Base-by-base conservation (phyloP, 331 rosid species). In the Prunus yedoensis region DNA sequence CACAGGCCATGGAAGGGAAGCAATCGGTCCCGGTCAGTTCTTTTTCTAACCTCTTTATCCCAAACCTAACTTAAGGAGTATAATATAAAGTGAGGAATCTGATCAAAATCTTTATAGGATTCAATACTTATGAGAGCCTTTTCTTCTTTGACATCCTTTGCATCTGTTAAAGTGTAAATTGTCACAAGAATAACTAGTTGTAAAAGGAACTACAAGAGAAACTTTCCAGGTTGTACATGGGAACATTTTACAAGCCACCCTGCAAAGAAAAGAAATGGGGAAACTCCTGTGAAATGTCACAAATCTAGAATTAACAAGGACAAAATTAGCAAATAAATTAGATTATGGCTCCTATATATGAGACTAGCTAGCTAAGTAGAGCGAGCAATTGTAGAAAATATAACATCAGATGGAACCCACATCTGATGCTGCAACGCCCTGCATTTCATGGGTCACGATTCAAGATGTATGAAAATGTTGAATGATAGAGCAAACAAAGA, bases 61-160 rank as follows among this genome's bases (percentile, higher is more conserved):
- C 85, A 35, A 83, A 74, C 83, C 80, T 53, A 66, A 79, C n/a
- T 64, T 20, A 53, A 75, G 82, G 77, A 82, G 85, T 78, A 56
- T 54, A 71, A 58, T 77, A 77, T 84, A 69, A 66, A 62, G 45
- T 30, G 60, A 68, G 71, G 20, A 77, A 67, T 74, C 68, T 41
- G 50, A 69, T 57, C 38, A 66, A 50, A 77, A n/a, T 82, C 47
- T 51, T 78, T 58, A 23, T 64, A 64, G 47, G 59, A 73, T 80
- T 76, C 52, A 27, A 68, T n/a, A 77, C 25, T 49, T 64, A 35
- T 0, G 70, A 20, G 18, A 47, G 15, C 9, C 57, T 21, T 43
- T 81, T 51, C 8, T 46, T 32, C 51, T 4, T n/a, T 65, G 70
- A 41, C 28, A 11, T 65, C 70, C 10, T n/a, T 41, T 10, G 15